These are phyloP conservation scores for Pleurotus cornucopiae DNA, from an alignment of 768 basidiomycete species.

Conservation along the genomic window DNA sequence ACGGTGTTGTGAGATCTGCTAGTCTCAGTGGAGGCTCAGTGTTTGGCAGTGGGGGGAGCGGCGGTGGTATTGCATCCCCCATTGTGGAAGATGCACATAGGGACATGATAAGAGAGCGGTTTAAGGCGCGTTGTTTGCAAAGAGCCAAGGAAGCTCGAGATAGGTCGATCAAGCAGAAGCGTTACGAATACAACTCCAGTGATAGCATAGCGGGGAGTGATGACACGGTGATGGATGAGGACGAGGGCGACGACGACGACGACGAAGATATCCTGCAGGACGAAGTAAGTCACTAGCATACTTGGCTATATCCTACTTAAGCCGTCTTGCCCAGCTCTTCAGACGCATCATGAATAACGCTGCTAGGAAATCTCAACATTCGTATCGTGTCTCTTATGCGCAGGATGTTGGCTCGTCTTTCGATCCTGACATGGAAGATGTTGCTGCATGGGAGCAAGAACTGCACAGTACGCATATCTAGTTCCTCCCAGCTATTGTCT, in stretches of 20 bases:
- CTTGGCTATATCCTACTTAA: background rate
- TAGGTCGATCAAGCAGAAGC: slow-evolving; percentile 37
- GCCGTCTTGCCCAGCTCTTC: slow-evolving; percentile 45
- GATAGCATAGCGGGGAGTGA: slow-evolving; percentile 49
- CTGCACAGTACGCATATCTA: slow-evolving; percentile 32
- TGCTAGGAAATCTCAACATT: slow-evolving; percentile 42
- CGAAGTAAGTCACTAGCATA: slow-evolving; percentile 38
- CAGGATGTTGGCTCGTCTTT: slow-evolving; percentile 72
- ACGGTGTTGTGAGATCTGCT: slow-evolving; percentile 5
- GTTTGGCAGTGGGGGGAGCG: slow-evolving; percentile 12
- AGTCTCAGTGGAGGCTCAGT: slow-evolving; percentile 19
- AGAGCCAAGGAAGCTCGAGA: slow-evolving; percentile 54
- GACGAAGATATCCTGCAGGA: slow-evolving; percentile 60
- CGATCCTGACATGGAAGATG: slow-evolving; percentile 69
- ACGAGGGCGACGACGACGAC: slow-evolving; percentile 54
- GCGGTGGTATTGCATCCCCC: slow-evolving; percentile 6
- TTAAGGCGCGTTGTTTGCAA: slow-evolving; percentile 60
- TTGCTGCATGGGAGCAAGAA: slow-evolving; percentile 55
- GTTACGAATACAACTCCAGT: slow-evolving; percentile 26
- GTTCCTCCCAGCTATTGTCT: background rate
- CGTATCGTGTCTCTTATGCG: slow-evolving; percentile 61
- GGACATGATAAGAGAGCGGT: slow-evolving; percentile 51
- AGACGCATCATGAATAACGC: slow-evolving; percentile 58
- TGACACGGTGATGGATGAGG: slow-evolving; percentile 30
- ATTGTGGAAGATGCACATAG: slow-evolving; percentile 44